phyloP scores from a whole-genome alignment of 352 stramenopile species.

The Blastocystis sp. region DNA sequence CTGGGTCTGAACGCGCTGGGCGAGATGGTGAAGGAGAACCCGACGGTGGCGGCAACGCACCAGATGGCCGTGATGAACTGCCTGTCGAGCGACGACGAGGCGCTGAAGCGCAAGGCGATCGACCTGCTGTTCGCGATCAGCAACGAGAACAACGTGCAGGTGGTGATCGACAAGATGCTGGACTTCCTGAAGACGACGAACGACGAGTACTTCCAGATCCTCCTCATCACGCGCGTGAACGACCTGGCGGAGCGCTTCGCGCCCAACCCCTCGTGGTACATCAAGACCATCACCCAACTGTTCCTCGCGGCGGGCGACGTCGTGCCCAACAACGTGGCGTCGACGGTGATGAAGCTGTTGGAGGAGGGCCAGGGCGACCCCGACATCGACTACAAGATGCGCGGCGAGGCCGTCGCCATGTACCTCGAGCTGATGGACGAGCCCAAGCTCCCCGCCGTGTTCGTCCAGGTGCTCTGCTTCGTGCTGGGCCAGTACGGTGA shows the following conservation, averaged over 20 bases:
- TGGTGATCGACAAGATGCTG: constrained; percentile 97
- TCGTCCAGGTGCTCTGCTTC: constrained; percentile 97
- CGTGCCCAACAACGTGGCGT: constrained; percentile 92
- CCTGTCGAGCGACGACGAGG: constrained; percentile 98
- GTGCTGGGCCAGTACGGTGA: constrained; percentile 98
- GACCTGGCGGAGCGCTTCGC: constrained; percentile 95
- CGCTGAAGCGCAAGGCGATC: constrained; percentile 92
- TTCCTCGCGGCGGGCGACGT: constrained; percentile 94
- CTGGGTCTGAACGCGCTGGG: constrained; percentile 97
- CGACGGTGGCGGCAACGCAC: constrained; percentile 94
- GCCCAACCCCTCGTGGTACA: constrained; percentile 97
- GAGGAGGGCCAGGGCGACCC: constrained; percentile 94
- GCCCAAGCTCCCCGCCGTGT: constrained; percentile 88
- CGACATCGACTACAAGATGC: constrained; percentile 92
- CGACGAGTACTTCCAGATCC: constrained; percentile 94
- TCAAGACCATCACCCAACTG: constrained; percentile 92
- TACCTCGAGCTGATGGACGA: constrained; percentile 93
- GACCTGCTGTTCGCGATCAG: constrained; percentile 93
- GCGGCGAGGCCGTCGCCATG: constrained; percentile 92
- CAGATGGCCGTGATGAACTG: constrained; percentile 99
- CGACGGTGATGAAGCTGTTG: constrained; percentile 97
- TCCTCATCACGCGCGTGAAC: constrained; percentile 95
- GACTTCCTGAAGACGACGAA: constrained; percentile 91
- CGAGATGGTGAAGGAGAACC: constrained; percentile 93
- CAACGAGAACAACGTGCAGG: constrained; percentile 99